phyloP scores from a whole-genome alignment of 225 moss, liverwort and hornwort genomes.

The Polytrichum commune region DNA sequence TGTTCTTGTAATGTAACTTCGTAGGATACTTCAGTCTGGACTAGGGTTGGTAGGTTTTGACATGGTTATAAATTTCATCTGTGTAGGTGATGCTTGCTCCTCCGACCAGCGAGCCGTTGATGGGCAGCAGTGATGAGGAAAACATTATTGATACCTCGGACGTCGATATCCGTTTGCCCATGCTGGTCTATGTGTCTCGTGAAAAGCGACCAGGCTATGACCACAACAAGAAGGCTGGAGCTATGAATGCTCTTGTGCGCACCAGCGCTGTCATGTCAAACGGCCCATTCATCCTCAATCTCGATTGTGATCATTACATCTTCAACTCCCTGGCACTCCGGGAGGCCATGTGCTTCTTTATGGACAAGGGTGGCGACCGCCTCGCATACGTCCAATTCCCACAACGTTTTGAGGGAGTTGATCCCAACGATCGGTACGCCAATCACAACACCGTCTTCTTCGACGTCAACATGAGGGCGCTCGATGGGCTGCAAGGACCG shows the following conservation, averaged over 20 bases:
- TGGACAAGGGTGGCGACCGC: constrained; percentile 86
- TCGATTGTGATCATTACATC: constrained; percentile 93
- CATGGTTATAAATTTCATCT: neutral
- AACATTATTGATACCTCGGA: constrained; percentile 70
- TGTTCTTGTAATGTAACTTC: neutral
- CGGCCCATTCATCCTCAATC: constrained; percentile 87
- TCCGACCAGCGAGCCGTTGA: constrained; percentile 44
- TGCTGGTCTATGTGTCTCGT: constrained; percentile 92
- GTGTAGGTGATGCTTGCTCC: constrained; percentile 74
- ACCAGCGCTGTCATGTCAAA: constrained; percentile 95
- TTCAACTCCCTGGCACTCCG: constrained; percentile 69
- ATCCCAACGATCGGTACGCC: constrained; percentile 78
- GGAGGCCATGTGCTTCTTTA: constrained; percentile 94
- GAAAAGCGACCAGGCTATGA: constrained; percentile 88
- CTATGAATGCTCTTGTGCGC: constrained; percentile 91
- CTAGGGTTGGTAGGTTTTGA: neutral
- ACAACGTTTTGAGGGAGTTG: constrained; percentile 83
- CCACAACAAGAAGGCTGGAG: constrained; percentile 98
- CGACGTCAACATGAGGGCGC: constrained; percentile 72
- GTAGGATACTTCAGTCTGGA: neutral
- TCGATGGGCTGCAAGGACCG: constrained; percentile 71
- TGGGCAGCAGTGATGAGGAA: constrained; percentile 58
- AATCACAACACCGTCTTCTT: constrained; percentile 82
- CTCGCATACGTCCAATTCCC: constrained; percentile 90
- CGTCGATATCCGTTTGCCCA: constrained; percentile 76